Conservation (phyloP, 1,284 basidiomycete genomes). For the Lentinula novae-zelandiae region DNA sequence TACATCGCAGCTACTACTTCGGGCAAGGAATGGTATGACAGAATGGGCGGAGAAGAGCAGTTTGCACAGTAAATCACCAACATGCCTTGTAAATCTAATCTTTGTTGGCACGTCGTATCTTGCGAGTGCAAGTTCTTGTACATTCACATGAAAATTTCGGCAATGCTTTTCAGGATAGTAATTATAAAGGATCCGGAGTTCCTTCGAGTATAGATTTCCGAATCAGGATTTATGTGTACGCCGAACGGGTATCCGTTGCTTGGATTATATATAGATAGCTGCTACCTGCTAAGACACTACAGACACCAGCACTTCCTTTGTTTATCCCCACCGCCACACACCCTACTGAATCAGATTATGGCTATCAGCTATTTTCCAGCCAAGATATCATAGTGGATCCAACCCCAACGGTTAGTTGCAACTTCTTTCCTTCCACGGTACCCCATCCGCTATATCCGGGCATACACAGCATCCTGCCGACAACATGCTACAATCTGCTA, state of each 20-base stretch:
- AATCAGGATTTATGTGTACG: too few relatives aligned
- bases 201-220: too few relatives aligned
- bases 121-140: background rate
- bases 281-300: background rate
- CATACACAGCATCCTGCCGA: too few relatives aligned
- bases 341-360: background rate
- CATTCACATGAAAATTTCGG: background rate
- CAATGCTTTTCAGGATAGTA: background rate
- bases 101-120: too few relatives aligned
- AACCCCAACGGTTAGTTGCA: too few relatives aligned
- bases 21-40: conserved; percentile 81
- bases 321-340: background rate
- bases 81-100: background rate
- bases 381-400: too few relatives aligned
- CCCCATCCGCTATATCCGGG: too few relatives aligned
- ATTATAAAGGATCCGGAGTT: too few relatives aligned
- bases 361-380: too few relatives aligned
- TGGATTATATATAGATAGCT: background rate
- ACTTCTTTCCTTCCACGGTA: too few relatives aligned
- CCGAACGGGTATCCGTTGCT: background rate
- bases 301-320: background rate
- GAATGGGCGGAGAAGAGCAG: conserved; percentile 16
- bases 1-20: conserved; percentile 79
- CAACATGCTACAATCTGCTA: background rate
- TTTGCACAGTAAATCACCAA: background rate